Percentiles rank a stretch among this genome's conserved stretches.
phyloP scores from a whole-genome alignment of 805 yeast genomes.

The Zygotorulaspora sp. region DNA sequence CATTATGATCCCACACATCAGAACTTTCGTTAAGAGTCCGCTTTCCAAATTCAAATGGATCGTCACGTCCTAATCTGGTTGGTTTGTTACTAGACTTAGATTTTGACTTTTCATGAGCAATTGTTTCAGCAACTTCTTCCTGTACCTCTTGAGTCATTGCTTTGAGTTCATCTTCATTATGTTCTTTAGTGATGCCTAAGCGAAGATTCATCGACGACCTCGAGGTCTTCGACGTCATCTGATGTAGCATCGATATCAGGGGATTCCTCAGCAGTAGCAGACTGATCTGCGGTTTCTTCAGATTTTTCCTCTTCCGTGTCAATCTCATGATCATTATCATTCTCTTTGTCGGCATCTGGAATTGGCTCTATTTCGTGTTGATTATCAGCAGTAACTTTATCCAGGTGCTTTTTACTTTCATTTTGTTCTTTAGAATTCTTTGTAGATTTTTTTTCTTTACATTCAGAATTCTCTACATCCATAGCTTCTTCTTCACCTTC shows the following conservation, averaged over 20 bases:
- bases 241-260: conserved; percentile 3
- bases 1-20: conserved; percentile 88
- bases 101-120: conserved; percentile 19
- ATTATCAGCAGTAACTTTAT: no score
- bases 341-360: conserved; percentile 11
- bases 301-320: conserved; percentile 2
- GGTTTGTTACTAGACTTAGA: conserved; percentile 13
- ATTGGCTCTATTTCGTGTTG: no score
- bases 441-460: neutral
- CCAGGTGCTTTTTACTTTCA: no score
- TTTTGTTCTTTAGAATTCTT: conserved; percentile 8
- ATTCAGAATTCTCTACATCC: neutral
- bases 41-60: conserved; percentile 91
- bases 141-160: conserved; percentile 25
- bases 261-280: no score
- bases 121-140: conserved; percentile 20
- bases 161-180: conserved; percentile 15
- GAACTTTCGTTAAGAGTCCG: conserved; percentile 64
- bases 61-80: conserved; percentile 72
- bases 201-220: conserved; percentile 18
- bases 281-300: neutral
- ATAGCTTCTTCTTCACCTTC: no score
- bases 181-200: conserved; percentile 32
- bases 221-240: conserved; percentile 16
- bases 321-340: conserved; percentile 4